Conservation (phyloP, 106 monocot genomes). For the Ottelia alismoides region DNA sequence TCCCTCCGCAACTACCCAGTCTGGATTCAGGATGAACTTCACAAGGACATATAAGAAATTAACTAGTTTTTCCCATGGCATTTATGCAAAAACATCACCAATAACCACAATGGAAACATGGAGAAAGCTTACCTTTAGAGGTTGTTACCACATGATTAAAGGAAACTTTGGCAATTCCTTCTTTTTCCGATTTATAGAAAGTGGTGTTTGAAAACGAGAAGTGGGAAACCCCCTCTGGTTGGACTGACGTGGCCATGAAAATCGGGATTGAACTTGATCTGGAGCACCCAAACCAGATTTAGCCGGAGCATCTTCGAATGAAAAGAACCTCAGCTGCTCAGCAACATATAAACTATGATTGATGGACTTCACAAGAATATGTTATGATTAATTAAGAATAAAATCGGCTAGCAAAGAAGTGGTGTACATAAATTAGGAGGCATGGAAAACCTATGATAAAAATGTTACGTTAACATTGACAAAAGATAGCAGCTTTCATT, state of each 20-base stretch:
- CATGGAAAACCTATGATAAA: too few relatives aligned
- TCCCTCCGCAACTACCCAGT: conserved; percentile 79
- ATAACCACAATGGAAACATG: conserved; percentile 1
- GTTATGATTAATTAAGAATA: too few relatives aligned
- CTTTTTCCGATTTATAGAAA: conserved; percentile 6
- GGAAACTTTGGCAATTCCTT: conserved; percentile 50
- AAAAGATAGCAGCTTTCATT: too few relatives aligned
- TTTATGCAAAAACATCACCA: background rate
- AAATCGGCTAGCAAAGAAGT: too few relatives aligned
- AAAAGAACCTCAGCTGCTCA: conserved; percentile 71
- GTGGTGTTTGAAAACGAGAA: conserved; percentile 56
- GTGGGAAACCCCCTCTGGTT: conserved; percentile 28
- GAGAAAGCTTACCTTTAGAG: conserved; percentile 35
- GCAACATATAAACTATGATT: too few relatives aligned
- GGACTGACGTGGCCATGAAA: conserved; percentile 59
- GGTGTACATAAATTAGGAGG: too few relatives aligned
- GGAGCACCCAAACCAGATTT: conserved; percentile 46
- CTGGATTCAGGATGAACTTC: conserved; percentile 26
- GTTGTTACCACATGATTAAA: conserved; percentile 51
- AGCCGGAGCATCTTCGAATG: conserved; percentile 80
- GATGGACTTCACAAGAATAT: too few relatives aligned
- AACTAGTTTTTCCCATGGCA: background rate
- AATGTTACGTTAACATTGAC: too few relatives aligned
- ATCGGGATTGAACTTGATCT: conserved; percentile 75
- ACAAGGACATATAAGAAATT: background rate